phyloP scores from a whole-genome alignment of 805 yeast species.

The Isabelozyma gotoi region DNA sequence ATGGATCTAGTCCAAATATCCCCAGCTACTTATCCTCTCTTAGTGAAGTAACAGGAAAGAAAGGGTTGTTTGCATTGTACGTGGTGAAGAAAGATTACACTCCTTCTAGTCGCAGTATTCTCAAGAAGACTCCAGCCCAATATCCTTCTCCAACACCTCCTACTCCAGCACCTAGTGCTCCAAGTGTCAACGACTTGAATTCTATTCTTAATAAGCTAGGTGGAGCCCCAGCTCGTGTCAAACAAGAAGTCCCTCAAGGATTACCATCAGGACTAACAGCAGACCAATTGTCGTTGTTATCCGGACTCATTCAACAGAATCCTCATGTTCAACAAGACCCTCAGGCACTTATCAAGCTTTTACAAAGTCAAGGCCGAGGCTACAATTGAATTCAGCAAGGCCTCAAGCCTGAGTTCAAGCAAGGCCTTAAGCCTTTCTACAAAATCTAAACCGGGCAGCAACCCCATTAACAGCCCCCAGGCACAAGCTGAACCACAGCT shows the following conservation, averaged over 20 bases:
- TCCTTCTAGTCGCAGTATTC: slow-evolving; percentile 21
- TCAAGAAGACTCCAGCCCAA: slow-evolving; percentile 6
- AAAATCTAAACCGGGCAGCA: too few relatives aligned
- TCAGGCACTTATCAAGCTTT: slow-evolving; percentile 7
- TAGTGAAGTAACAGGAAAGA: slow-evolving; percentile 10
- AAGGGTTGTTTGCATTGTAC: slow-evolving; percentile 33
- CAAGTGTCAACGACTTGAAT: slow-evolving; percentile 12
- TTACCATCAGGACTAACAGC: slow-evolving; percentile 1
- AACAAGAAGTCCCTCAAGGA: slow-evolving; percentile 1
- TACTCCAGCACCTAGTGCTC: slow-evolving; percentile 2
- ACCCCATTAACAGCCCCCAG: too few relatives aligned
- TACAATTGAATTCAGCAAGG: slow-evolving; percentile 4
- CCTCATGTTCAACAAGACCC: slow-evolving; percentile 14
- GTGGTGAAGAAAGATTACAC: slow-evolving; percentile 38
- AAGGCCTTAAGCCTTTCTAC: too few relatives aligned
- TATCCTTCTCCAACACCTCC: neutral
- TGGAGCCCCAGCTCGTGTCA: slow-evolving; percentile 5
- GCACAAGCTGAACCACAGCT: too few relatives aligned
- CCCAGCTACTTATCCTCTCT: slow-evolving; percentile 19
- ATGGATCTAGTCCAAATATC: slow-evolving; percentile 16
- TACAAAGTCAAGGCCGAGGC: slow-evolving; percentile 8
- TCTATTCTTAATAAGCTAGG: slow-evolving; percentile 27
- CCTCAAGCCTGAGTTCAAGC: slow-evolving; percentile 2
- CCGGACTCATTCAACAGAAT: slow-evolving; percentile 13
- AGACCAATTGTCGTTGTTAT: slow-evolving; percentile 10